Evolutionary conservation across 129 eudicot species (phyloP).

Genomic region (Glebionis coronaria): DNA sequence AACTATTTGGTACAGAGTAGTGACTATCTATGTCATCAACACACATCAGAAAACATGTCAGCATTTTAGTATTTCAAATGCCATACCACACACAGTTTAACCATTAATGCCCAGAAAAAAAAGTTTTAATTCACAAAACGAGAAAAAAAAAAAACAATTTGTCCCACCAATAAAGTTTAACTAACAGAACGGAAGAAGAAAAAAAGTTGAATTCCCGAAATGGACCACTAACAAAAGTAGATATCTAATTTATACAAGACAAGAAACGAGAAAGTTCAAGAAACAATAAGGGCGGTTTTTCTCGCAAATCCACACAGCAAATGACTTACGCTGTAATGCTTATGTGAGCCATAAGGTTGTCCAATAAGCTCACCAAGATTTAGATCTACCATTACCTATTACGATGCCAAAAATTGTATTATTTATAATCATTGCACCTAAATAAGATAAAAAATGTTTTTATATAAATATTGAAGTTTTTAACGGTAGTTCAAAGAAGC

Average conservation of each 20-base stretch:
- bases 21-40: no score
- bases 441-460: slow-evolving; percentile 4
- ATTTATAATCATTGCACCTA: slow-evolving; percentile 10
- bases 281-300: not conserved
- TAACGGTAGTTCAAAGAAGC: slow-evolving; percentile 13
- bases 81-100: no score
- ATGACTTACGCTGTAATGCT: slow-evolving; percentile 63
- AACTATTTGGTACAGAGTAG: no score
- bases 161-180: no score
- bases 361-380: slow-evolving; percentile 73
- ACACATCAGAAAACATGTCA: no score
- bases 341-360: slow-evolving; percentile 82
- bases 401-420: slow-evolving; percentile 21
- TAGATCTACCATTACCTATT: slow-evolving; percentile 59
- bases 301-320: not conserved
- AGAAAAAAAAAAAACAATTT: no score
- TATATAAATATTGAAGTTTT: not conserved
- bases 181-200: no score
- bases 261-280: not conserved
- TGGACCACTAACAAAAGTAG: no score
- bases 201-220: no score
- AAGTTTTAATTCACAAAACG: no score
- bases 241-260: not conserved
- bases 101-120: no score
- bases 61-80: no score